A percentile compares a stretch with the other conserved stretches of the same genome.
Conservation (phyloP, 768 basidiomycete genomes). For the Rhodotorula graminis region DNA sequence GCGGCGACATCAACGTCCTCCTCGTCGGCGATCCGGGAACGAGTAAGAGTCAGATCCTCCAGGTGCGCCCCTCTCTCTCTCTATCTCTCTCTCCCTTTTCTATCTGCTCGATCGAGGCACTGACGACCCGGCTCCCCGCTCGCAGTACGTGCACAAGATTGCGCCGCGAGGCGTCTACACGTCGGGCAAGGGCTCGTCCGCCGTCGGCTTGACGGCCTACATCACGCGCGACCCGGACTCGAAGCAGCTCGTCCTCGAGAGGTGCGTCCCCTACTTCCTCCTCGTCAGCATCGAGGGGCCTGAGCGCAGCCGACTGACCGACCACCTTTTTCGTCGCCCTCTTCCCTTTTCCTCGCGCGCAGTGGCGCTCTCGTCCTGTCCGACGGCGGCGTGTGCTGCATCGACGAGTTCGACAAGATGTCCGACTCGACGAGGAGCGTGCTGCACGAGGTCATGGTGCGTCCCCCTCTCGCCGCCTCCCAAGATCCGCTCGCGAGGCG, state of each 20-base stretch:
- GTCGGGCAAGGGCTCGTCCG: conserved; percentile 95
- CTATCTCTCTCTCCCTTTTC: too few relatives aligned
- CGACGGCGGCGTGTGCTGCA: conserved; percentile 96
- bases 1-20: conserved; percentile 96
- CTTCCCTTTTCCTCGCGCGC: conserved; percentile 43
- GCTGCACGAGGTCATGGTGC: conserved; percentile 59
- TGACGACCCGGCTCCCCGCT: not conserved
- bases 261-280: conserved; percentile 48
- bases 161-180: conserved; percentile 96
- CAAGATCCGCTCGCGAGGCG: too few relatives aligned
- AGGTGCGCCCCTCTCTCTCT: conserved; percentile 53
- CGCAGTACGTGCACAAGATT: conserved; percentile 95
- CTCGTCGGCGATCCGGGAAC: conserved; percentile 97
- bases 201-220: conserved; percentile 97
- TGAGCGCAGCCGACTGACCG: too few relatives aligned
- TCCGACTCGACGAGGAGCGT: conserved; percentile 53
- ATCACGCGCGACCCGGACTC: conserved; percentile 97
- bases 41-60: conserved; percentile 89
- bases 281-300: not conserved
- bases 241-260: conserved; percentile 94
- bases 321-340: too few relatives aligned
- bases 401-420: conserved; percentile 81
- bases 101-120: not conserved
- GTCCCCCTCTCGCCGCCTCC: conserved; percentile 24
- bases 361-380: conserved; percentile 82